These are phyloP conservation scores for Obba rivulosa DNA, from an alignment of 768 basidiomycete genomes.

Conservation along the genomic window DNA sequence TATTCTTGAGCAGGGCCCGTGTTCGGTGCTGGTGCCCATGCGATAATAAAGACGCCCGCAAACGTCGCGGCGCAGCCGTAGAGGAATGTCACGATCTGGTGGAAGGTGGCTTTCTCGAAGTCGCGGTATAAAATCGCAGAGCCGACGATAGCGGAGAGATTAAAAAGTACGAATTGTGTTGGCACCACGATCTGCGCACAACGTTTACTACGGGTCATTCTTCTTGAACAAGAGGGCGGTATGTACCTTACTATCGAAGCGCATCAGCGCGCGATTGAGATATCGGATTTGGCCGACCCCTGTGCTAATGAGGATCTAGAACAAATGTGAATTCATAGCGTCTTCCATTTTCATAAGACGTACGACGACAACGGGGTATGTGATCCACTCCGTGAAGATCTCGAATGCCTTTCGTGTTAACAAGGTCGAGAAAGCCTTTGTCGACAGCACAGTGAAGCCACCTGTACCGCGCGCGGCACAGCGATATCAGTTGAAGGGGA, in stretches of 20 bases:
- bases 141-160: constrained; percentile 86
- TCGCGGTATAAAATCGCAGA: constrained; percentile 94
- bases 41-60: constrained; percentile 83
- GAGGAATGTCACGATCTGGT: constrained; percentile 76
- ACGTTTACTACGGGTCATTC: constrained; percentile 1
- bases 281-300: constrained; percentile 84
- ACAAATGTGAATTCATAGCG: background rate
- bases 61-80: constrained; percentile 91
- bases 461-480: no score
- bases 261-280: constrained; percentile 82
- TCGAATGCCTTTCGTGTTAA: constrained; percentile 73
- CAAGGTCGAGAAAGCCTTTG: constrained; percentile 87
- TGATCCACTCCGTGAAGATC: constrained; percentile 76
- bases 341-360: constrained; percentile 14
- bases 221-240: background rate
- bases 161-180: constrained; percentile 93
- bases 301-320: constrained; percentile 62
- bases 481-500: no score
- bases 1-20: constrained; percentile 17
- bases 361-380: constrained; percentile 74
- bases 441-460: constrained; percentile 92
- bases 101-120: constrained; percentile 77
- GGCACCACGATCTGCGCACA: constrained; percentile 75
- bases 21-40: constrained; percentile 45
- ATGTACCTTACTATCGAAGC: constrained; percentile 85